Base-by-base conservation (phyloP, 2,329 filamentous ascomycete genomes). In the Nemania sp. region DNA sequence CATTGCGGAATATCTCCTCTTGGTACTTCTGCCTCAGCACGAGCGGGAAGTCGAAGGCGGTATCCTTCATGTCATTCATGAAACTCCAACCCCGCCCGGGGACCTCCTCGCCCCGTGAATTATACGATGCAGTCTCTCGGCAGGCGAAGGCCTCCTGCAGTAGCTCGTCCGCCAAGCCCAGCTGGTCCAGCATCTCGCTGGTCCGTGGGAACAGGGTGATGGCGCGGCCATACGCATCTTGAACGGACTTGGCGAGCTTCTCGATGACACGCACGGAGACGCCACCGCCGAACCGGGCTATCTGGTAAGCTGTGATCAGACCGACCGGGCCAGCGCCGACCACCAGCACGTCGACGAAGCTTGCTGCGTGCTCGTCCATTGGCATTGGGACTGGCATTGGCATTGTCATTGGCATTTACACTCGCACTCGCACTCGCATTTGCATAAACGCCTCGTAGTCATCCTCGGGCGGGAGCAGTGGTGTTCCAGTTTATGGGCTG, bases 21-120 rank as follows among this genome's bases (percentile, higher is more conserved):
- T 81, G 79, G 66, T 82, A 84, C 67, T 81, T 84, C 70, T 86
- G 82, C 15, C 83, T 74, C 54, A 86, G 66, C 1, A 84, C 81
- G n/a, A 84, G 72, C 0, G 78, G 76, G 66, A 83, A 85, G 62
- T 82, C 77, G 71, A 79, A 84, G 25, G 73, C 72, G 1, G 81
- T 82, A 58, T 82, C 80, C 37, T 76, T 77, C 74, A 84, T 83
- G 37, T 79, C 74, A 65, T 83, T 78, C 78, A 85, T 81, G 60
- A 83, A 83, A 32, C 75, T 77, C 80, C 80, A 83, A 1, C 79
- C 80, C 53, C 80, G 71, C 2, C 78, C 80, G 3, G 75, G 65
- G 2, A 73, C 66, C 61, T 79, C 77, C 40, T 81, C 73, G 15
- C 82, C 81, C 49, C 77, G 32, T 7, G 67, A 67, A 51, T 83